Evolutionary conservation across 768 basidiomycete species (phyloP), one percentile per base, ranked within the genome.

Genomic region (Guyanaporus albipodus): DNA sequence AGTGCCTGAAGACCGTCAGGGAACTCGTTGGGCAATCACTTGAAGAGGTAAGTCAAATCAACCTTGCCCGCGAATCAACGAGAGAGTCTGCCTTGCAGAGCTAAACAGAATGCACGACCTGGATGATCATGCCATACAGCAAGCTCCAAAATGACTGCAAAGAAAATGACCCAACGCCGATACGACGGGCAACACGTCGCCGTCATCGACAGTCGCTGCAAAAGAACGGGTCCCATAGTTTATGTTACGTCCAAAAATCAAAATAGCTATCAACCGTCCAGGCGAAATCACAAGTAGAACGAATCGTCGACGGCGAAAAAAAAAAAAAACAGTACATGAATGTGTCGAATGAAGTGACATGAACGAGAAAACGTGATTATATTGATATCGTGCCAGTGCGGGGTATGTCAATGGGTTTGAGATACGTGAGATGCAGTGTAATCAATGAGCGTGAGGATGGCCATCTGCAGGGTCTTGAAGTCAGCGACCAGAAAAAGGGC

Each of bases 331-430:
- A 10, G 32, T 50, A 47, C 45, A 44, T 44, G n/a, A 50, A 55
- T 44, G 18, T 37, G 46, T 53, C 31, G 33, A 58, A 59, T 29
- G 22, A 57, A 45, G 41, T 51, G 54, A 50, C 42, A 67, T 55
- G 48, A 52, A 65, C 52, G 54, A 57, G 35, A 42, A 61, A 49
- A 38, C 6, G 44, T 53, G 48, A 53, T 57, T 60, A 59, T 49
- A 53, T 23, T 57, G 52, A 58, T 57, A 54, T 64, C 44, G 39
- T 60, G 51, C 32, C 50, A 41, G 55, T 65, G 62, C 41, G 43
- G 52, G 58, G 58, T 66, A 61, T 67, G 48, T 39, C 48, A 42
- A 42, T 52, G 43, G 38, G 31, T 41, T 36, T 55, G 55, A 48
- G 42, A 58, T 50, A 49, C 32, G 53, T 59, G 53, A 48, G 29